phyloP scores from a whole-genome alignment of 495 filamentous ascomycete genomes.

The Aspergillus campestris region DNA sequence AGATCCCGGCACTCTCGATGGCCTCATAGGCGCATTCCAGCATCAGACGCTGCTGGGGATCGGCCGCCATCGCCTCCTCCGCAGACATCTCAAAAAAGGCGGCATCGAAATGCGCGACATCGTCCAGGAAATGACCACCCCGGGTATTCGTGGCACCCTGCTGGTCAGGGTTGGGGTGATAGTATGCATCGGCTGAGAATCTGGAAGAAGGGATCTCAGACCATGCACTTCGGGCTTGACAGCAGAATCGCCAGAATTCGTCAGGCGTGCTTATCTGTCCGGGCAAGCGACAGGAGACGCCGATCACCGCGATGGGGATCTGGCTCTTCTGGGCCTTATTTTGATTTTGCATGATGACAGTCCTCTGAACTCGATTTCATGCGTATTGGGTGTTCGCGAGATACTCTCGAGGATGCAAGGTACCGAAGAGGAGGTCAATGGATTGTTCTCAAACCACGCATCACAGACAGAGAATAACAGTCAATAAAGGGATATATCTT shows the following conservation, averaged over 20 bases:
- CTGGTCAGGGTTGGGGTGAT: background rate
- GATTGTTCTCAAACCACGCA: too few relatives aligned
- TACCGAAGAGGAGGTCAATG: too few relatives aligned
- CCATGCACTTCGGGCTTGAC: background rate
- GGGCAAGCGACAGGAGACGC: slow-evolving; percentile 9
- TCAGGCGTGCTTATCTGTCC: background rate
- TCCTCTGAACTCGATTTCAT: too few relatives aligned
- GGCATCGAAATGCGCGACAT: slow-evolving; percentile 29
- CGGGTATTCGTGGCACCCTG: slow-evolving; percentile 3
- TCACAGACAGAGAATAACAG: too few relatives aligned
- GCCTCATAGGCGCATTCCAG: slow-evolving; percentile 52
- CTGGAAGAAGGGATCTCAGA: background rate
- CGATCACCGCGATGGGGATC: slow-evolving; percentile 8
- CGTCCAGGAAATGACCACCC: slow-evolving; percentile 27
- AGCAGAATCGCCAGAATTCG: background rate
- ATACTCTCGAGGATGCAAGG: too few relatives aligned
- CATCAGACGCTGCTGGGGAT: slow-evolving; percentile 49
- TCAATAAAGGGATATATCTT: too few relatives aligned
- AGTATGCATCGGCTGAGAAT: background rate
- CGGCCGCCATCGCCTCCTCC: slow-evolving; percentile 39
- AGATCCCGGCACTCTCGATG: slow-evolving; percentile 45
- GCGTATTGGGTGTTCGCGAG: too few relatives aligned
- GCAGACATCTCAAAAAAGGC: slow-evolving; percentile 40
- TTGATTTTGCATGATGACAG: too few relatives aligned
- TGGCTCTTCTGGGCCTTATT: too few relatives aligned